Evolutionary conservation across 1,284 basidiomycete genomes (phyloP).

Genomic region (Ceratobasidium sp.): DNA sequence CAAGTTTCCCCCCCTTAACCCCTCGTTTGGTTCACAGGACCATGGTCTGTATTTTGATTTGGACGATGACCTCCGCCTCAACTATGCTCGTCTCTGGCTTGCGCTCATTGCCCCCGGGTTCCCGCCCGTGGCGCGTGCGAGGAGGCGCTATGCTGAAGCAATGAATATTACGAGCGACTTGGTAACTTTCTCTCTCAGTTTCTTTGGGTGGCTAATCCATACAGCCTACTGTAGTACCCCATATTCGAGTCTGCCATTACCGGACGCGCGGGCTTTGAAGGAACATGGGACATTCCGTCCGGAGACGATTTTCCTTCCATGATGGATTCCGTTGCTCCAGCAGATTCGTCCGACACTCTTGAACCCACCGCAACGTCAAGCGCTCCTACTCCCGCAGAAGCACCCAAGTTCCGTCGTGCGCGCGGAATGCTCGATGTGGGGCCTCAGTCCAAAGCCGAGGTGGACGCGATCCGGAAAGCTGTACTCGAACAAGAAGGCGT

Average conservation of each 20-base stretch:
- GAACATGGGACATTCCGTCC: slow-evolving; percentile 51
- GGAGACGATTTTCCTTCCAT: slow-evolving; percentile 39
- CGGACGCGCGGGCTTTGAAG: slow-evolving; percentile 48
- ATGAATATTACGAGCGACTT: slow-evolving; percentile 88
- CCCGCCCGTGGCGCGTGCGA: slow-evolving; percentile 65
- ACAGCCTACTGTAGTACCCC: slow-evolving; percentile 62
- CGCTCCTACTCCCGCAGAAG: slow-evolving; percentile 50
- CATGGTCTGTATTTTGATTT: slow-evolving; percentile 85
- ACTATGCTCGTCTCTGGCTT: slow-evolving; percentile 75
- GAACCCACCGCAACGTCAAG: slow-evolving; percentile 55
- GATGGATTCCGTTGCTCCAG: background rate
- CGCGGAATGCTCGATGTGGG: slow-evolving; percentile 77
- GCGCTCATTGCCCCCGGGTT: slow-evolving; percentile 79
- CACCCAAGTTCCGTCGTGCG: slow-evolving; percentile 58
- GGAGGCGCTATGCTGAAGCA: slow-evolving; percentile 86
- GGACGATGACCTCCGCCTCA: slow-evolving; percentile 66
- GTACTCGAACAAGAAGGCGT: slow-evolving; percentile 82
- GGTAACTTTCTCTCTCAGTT: slow-evolving; percentile 56
- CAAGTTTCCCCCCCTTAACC: background rate
- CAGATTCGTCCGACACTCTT: slow-evolving; percentile 14
- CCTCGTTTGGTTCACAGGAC: background rate
- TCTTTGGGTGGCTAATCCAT: background rate
- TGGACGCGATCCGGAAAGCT: slow-evolving; percentile 78
- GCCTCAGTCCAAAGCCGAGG: slow-evolving; percentile 71
- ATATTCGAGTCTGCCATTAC: slow-evolving; percentile 90